Percentiles rank a stretch among this genome's conserved stretches.
Evolutionary conservation across 192 early-diverging fungal genomes (phyloP).

Genomic region (Umbelopsis sp.): DNA sequence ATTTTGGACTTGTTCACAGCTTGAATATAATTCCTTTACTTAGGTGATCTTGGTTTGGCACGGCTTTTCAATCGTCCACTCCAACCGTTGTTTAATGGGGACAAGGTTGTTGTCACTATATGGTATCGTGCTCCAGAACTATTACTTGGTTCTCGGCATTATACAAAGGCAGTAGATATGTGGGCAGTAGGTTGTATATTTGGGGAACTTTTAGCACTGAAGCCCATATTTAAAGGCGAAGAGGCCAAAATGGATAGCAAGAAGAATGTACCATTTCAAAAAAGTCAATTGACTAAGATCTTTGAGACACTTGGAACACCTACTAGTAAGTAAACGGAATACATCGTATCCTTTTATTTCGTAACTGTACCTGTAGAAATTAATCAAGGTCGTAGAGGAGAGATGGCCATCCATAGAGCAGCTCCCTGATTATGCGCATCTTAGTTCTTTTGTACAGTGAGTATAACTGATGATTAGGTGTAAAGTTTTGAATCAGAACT

Average conservation of each 20-base stretch:
- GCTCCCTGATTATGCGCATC: constrained; percentile 67
- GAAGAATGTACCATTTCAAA: constrained; percentile 82
- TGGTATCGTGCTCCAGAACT: constrained; percentile 98
- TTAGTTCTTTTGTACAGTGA: constrained; percentile 64
- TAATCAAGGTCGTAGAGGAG: constrained; percentile 50
- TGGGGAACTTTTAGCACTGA: constrained; percentile 81
- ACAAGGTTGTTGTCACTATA: constrained; percentile 90
- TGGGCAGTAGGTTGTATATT: constrained; percentile 97
- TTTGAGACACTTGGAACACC: constrained; percentile 89
- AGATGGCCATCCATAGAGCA: constrained; percentile 73
- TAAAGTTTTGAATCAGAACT: not conserved
- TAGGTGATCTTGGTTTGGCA: constrained; percentile 92
- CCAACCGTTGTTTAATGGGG: constrained; percentile 79
- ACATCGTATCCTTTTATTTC: too few relatives aligned
- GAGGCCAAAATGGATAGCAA: constrained; percentile 82
- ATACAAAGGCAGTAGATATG: constrained; percentile 76
- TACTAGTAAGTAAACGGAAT: constrained; percentile 46
- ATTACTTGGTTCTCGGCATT: constrained; percentile 83
- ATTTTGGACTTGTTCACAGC: not conserved
- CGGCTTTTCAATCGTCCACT: constrained; percentile 74
- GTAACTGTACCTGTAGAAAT: too few relatives aligned
- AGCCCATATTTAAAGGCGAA: constrained; percentile 92
- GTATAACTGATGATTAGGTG: not conserved
- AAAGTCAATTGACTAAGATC: constrained; percentile 83
- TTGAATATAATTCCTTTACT: not conserved